Conservation (phyloP, 768 basidiomycete genomes). For the Psilocybe cyanescens region DNA sequence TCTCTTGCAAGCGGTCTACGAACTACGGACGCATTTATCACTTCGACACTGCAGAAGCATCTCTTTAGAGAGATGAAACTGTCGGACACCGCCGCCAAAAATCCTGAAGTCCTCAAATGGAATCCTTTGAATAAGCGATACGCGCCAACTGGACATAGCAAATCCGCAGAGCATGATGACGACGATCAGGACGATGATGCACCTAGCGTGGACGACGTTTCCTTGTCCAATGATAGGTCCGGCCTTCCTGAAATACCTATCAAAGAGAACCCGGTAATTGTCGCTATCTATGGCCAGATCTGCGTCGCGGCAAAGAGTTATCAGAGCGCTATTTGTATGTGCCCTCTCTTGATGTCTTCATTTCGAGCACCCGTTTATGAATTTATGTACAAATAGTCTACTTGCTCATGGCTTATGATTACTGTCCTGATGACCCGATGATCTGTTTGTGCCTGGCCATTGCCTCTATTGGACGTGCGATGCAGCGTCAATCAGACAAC, state of each 20-base stretch:
- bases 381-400: slow-evolving; percentile 62
- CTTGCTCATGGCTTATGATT: slow-evolving; percentile 85
- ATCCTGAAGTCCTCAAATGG: slow-evolving; percentile 65
- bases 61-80: slow-evolving; percentile 79
- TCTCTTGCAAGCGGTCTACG: slow-evolving; percentile 72
- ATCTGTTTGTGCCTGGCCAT: slow-evolving; percentile 84
- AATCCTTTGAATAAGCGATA: slow-evolving; percentile 63
- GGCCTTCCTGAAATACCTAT: slow-evolving; percentile 52
- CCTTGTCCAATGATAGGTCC: slow-evolving; percentile 14
- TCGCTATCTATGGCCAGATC: slow-evolving; percentile 81
- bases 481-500: slow-evolving; percentile 95
- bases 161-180: slow-evolving; percentile 43
- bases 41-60: slow-evolving; percentile 81
- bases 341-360: background rate
- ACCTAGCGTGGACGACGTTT: slow-evolving; percentile 29
- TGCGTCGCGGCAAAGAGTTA: slow-evolving; percentile 86
- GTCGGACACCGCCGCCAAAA: slow-evolving; percentile 66
- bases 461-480: slow-evolving; percentile 86
- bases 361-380: background rate
- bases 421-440: slow-evolving; percentile 82
- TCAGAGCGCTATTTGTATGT: slow-evolving; percentile 89
- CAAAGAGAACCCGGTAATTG: slow-evolving; percentile 70
- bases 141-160: slow-evolving; percentile 43
- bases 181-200: slow-evolving; percentile 39
- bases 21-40: slow-evolving; percentile 77